phyloP scores from a whole-genome alignment of 2,329 filamentous ascomycete genomes.

The Trichophyton rubrum region DNA sequence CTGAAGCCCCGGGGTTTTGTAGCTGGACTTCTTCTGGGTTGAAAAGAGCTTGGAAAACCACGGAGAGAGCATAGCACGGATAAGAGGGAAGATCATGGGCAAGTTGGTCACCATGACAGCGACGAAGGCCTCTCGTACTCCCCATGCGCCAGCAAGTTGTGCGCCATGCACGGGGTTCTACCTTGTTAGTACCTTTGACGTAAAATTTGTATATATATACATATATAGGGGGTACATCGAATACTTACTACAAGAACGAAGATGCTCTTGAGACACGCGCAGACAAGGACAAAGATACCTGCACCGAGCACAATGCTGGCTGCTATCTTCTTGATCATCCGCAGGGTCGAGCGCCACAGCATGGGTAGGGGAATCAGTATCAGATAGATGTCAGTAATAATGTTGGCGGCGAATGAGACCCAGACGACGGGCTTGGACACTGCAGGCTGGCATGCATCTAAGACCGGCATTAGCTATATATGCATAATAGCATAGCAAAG shows the following conservation, averaged over 20 bases:
- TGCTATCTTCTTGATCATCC: constrained; percentile 39
- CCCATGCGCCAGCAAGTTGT: constrained; percentile 33
- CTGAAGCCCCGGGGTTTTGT: constrained; percentile 22
- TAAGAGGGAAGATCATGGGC: constrained; percentile 32
- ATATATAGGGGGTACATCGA: neutral
- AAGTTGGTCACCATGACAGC: constrained; percentile 33
- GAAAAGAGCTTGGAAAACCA: constrained; percentile 17
- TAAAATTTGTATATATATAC: neutral
- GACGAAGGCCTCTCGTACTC: constrained; percentile 35
- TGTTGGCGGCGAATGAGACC: constrained; percentile 38
- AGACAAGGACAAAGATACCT: constrained; percentile 44
- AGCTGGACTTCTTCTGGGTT: constrained; percentile 9
- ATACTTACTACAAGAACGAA: constrained; percentile 35
- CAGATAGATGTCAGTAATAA: constrained; percentile 46
- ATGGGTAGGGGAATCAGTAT: constrained; percentile 47
- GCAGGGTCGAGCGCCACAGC: constrained; percentile 42
- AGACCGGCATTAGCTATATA: constrained; percentile 1
- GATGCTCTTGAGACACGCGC: constrained; percentile 43
- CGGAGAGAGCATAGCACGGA: constrained; percentile 19
- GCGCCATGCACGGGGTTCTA: constrained; percentile 22
- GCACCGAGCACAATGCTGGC: constrained; percentile 44
- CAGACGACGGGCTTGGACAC: constrained; percentile 37
- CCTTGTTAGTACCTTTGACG: constrained; percentile 7
- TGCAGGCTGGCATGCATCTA: constrained; percentile 37
- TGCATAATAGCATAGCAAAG: constrained; percentile 6